phyloP scores from a whole-genome alignment of 2,329 filamentous ascomycete species.

The Trematosphaeria pertusa region DNA sequence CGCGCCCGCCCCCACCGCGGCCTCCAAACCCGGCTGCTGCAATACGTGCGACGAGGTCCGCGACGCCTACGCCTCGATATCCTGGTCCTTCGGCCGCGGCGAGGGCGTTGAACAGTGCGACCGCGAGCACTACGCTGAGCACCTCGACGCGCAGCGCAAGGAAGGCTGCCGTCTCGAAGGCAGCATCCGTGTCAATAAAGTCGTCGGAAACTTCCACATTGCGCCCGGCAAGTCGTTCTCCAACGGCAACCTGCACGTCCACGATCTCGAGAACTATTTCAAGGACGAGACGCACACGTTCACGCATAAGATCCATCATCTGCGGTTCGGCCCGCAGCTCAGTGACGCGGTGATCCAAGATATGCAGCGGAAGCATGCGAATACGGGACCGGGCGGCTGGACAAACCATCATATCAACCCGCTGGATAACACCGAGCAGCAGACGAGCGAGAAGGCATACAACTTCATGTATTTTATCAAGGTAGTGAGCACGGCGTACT shows the following conservation, averaged over 20 bases:
- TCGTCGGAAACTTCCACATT: constrained; percentile 98
- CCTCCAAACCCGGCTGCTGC: constrained; percentile 86
- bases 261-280: constrained; percentile 96
- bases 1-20: constrained; percentile 73
- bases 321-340: constrained; percentile 92
- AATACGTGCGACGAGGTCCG: constrained; percentile 97
- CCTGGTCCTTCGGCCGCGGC: constrained; percentile 93
- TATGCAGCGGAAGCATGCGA: constrained; percentile 54
- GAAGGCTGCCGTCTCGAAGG: constrained; percentile 97
- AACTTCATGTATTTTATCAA: constrained; percentile 99
- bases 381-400: constrained; percentile 69
- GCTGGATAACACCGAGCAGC: constrained; percentile 79
- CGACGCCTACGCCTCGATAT: constrained; percentile 86
- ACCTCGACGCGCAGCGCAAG: constrained; percentile 82
- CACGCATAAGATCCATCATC: constrained; percentile 83
- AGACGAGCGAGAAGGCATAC: constrained; percentile 80
- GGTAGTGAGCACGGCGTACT: constrained; percentile 94
- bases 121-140: constrained; percentile 91
- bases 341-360: constrained; percentile 68
- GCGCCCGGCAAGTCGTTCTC: constrained; percentile 96
- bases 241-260: constrained; percentile 95
- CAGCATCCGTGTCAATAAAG: constrained; percentile 93
- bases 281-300: constrained; percentile 83
- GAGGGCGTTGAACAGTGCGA: constrained; percentile 94
- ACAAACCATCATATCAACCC: constrained; percentile 93